phyloP scores from a whole-genome alignment of 1,284 basidiomycete species.

The Sanghuangporus baumii region DNA sequence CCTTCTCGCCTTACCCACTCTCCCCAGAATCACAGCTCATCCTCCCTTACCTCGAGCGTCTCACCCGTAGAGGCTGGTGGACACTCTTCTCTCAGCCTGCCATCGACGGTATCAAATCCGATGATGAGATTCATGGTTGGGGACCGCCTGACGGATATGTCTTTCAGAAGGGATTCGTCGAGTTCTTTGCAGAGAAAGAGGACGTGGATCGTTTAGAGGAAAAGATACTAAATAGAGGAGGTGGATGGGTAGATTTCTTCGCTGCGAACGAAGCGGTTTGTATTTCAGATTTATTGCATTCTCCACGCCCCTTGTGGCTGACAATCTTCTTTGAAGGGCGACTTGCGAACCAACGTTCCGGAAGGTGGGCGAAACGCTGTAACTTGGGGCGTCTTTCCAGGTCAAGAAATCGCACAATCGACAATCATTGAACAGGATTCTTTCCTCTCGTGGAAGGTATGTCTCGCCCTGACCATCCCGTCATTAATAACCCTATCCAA shows the following conservation, averaged over 20 bases:
- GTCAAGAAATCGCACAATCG: slow-evolving; percentile 92
- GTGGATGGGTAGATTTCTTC: slow-evolving; percentile 78
- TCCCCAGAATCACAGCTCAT: slow-evolving; percentile 84
- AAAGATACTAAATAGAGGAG: slow-evolving; percentile 48
- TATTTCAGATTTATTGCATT: background rate
- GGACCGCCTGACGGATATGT: slow-evolving; percentile 90
- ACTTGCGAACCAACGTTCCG: slow-evolving; percentile 76
- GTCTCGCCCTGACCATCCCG: background rate
- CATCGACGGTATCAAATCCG: slow-evolving; percentile 74
- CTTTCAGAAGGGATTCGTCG: slow-evolving; percentile 97
- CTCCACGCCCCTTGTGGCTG: slow-evolving; percentile 1
- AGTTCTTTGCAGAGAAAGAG: slow-evolving; percentile 78
- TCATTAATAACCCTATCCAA: background rate
- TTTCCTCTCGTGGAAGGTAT: slow-evolving; percentile 89
- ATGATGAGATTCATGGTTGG: slow-evolving; percentile 84
- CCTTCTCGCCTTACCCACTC: slow-evolving; percentile 86
- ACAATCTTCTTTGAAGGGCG: slow-evolving; percentile 48
- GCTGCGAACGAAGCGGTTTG: slow-evolving; percentile 76
- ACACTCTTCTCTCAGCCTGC: slow-evolving; percentile 97
- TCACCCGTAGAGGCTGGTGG: slow-evolving; percentile 84
- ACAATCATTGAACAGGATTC: slow-evolving; percentile 95
- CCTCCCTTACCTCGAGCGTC: slow-evolving; percentile 67
- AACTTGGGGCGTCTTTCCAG: slow-evolving; percentile 98
- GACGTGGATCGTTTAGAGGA: slow-evolving; percentile 64
- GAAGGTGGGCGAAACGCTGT: slow-evolving; percentile 88